Percentiles rank a stretch among this genome's conserved stretches.
These are phyloP conservation scores for Alternaria atra DNA, from an alignment of 2,329 filamentous ascomycete genomes.

Conservation along the genomic window DNA sequence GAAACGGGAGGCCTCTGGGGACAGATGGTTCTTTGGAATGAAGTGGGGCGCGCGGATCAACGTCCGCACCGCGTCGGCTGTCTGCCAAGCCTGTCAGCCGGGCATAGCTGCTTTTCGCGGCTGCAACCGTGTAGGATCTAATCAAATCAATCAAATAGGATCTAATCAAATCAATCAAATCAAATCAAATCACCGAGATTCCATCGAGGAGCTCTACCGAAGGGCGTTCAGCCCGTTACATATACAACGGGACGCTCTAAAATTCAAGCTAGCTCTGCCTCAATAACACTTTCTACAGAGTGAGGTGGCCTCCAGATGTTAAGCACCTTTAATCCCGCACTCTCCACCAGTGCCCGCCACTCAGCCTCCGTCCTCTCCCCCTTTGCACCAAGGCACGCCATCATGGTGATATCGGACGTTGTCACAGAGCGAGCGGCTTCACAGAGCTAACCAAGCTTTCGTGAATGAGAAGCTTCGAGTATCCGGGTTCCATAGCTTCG, in stretches of 20 bases:
- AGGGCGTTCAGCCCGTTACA: not conserved
- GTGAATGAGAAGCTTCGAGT: constrained; percentile 6
- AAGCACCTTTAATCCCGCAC: constrained; percentile 6
- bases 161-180: too few species aligned
- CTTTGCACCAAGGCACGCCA: constrained; percentile 11
- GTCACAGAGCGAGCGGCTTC: constrained; percentile 11
- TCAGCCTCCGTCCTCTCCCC: constrained; percentile 14
- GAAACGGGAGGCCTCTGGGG: too few species aligned
- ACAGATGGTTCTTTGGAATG: too few species aligned
- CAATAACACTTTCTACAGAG: constrained; percentile 3
- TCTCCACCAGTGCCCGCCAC: constrained; percentile 5
- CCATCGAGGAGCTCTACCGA: too few species aligned
- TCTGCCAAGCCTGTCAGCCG: too few species aligned
- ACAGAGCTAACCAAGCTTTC: constrained; percentile 4
- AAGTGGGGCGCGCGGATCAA: too few species aligned
- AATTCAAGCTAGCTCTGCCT: not conserved
- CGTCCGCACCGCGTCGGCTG: too few species aligned
- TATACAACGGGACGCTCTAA: not conserved
- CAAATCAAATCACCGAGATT: too few species aligned
- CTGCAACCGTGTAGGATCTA: too few species aligned
- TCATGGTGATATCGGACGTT: constrained; percentile 13
- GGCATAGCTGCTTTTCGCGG: too few species aligned
- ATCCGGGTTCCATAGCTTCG: constrained; percentile 3
- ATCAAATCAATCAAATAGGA: too few species aligned
- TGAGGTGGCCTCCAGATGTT: not conserved